Conservation (phyloP, 495 filamentous ascomycete genomes). For the Daldinia childiae region DNA sequence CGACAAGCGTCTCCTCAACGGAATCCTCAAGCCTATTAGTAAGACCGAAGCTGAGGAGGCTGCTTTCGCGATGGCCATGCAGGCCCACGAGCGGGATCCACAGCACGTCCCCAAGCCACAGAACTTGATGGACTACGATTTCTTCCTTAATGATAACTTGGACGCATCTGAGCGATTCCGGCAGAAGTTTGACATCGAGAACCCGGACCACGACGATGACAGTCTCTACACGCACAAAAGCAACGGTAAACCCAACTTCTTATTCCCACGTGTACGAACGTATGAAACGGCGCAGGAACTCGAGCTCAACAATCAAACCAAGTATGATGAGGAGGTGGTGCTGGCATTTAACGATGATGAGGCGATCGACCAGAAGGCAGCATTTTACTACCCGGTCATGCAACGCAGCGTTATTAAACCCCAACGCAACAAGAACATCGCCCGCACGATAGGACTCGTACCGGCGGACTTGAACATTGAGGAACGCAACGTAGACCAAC, state of each 20-base stretch:
- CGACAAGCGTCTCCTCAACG: conserved; percentile 83
- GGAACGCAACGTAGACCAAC: conserved; percentile 54
- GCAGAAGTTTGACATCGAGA: conserved; percentile 74
- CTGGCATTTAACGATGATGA: conserved; percentile 60
- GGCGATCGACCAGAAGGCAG: conserved; percentile 66
- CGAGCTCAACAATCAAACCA: conserved; percentile 70
- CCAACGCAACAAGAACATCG: conserved; percentile 66
- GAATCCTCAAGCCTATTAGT: conserved; percentile 74
- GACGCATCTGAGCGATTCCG: conserved; percentile 70
- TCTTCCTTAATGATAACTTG: conserved; percentile 72
- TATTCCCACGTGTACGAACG: conserved; percentile 78
- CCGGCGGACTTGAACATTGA: conserved; percentile 49
- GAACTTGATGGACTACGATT: conserved; percentile 79
- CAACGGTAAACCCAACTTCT: conserved; percentile 64
- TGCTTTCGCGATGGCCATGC: conserved; percentile 60
- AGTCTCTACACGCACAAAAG: conserved; percentile 68
- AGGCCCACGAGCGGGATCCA: conserved; percentile 71
- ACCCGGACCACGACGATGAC: conserved; percentile 73
- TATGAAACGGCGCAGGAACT: conserved; percentile 82
- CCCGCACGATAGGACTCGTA: conserved; percentile 53
- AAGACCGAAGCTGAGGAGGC: conserved; percentile 60
- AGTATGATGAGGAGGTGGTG: conserved; percentile 66
- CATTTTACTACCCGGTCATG: conserved; percentile 90
- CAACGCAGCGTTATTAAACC: conserved; percentile 67
- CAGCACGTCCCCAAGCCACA: conserved; percentile 66